Conservation (phyloP, 148 eudicot genomes). For the Chenopodium album region DNA sequence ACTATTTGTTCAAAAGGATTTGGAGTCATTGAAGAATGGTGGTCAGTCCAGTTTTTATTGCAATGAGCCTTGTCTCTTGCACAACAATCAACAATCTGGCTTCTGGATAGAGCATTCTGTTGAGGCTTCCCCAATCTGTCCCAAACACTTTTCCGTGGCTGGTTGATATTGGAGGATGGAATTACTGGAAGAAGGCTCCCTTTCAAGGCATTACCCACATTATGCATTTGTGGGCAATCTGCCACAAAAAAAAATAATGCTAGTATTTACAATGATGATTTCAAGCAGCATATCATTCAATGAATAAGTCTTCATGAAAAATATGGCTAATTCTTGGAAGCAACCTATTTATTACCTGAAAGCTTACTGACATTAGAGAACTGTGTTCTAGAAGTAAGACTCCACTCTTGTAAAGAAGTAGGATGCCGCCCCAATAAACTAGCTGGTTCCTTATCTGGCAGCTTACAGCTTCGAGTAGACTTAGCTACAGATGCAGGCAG, state of each 20-base stretch:
- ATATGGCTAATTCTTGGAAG: background rate
- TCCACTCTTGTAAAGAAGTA: background rate
- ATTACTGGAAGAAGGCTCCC: background rate
- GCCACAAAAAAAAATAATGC: too few relatives aligned
- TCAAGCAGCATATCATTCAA: background rate
- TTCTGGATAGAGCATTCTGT: slow-evolving; percentile 1
- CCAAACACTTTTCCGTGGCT: slow-evolving; percentile 25
- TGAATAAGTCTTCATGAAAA: background rate
- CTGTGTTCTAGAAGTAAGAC: background rate
- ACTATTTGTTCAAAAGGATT: background rate
- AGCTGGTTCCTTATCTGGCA: background rate
- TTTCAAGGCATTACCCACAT: too few relatives aligned
- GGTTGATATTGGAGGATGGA: slow-evolving; percentile 13
- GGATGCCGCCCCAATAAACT: background rate
- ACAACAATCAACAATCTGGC: background rate
- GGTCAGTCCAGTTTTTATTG: background rate
- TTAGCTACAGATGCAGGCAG: background rate
- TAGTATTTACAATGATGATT: background rate
- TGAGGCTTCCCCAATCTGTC: slow-evolving; percentile 27
- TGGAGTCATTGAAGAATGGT: background rate
- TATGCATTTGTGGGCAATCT: too few relatives aligned
- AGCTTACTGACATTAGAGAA: slow-evolving; percentile 9
- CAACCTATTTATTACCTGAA: slow-evolving; percentile 15
- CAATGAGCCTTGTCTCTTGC: background rate
- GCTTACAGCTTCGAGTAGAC: background rate